Evolutionary conservation across 1,284 basidiomycete genomes (phyloP), one percentile per base, ranked within the genome.

Genomic region (Apiotrichum laibachii): DNA sequence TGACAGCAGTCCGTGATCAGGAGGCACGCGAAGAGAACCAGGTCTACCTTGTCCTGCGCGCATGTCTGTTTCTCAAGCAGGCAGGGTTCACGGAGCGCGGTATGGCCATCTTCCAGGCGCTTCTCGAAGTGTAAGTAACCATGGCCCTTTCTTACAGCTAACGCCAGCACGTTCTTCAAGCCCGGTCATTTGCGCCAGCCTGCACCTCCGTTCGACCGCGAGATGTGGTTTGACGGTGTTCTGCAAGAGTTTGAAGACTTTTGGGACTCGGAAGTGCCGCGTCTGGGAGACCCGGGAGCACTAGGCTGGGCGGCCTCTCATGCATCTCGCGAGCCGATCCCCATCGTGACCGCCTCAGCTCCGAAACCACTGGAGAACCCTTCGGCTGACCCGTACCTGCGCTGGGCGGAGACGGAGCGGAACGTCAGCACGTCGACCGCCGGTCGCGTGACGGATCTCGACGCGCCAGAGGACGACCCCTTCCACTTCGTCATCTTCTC

Each of bases 401-500:
- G 81, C 53, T 95, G 91, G 91, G 82, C 85, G 16, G 72, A 76
- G 10, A 81, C 82, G 18, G 92, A 95, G 76, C 66, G 70, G 12
- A 71, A 71, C 34, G 76, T 80, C 77, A 21, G 67, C 76, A 33
- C 72, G 84, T 1, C 86, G 84, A 1, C 86, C 26, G 26, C 91
- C 11, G 80, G 82, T 5, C 85, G 87, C 34, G 84, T 86, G 0
- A 80, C 80, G 5, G 83, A 87, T 59, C 62, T 72, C 9, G 68
- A 75, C 50, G 81, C 83, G 8, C 81, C 80, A 8, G 80, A 82
- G 13, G 82, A 85, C 33, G 80, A 82, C 33, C 91, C 92, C 0
- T 93, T 88, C 73, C 81, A 86, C 1, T 84, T 85, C 2, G 82
- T 95, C 22, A 79, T 97, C 16, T 91, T 93, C 73, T 81, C 84